Conservation (phyloP, 2,329 filamentous ascomycete genomes). For the Hymenoscyphus repandus region DNA sequence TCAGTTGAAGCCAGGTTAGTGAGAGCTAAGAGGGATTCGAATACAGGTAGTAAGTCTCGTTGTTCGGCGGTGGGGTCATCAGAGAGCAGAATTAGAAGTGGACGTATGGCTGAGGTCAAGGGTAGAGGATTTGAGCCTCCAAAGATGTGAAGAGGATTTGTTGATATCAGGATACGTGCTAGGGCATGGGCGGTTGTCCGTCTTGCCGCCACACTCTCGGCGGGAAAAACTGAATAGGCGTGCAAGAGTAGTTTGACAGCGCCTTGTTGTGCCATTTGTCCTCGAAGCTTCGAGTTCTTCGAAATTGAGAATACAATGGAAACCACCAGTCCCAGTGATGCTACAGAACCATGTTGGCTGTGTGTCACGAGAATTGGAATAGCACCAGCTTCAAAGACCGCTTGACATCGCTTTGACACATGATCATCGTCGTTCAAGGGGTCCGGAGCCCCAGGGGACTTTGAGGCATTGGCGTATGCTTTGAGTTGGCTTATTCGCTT, state of each 20-base stretch:
- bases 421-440: constrained; percentile 71
- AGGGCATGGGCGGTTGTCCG: constrained; percentile 72
- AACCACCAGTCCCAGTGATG: constrained; percentile 66
- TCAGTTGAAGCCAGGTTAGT: constrained; percentile 88
- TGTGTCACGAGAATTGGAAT: constrained; percentile 73
- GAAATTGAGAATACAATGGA: constrained; percentile 75
- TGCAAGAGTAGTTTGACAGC: constrained; percentile 78
- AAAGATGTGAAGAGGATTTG: constrained; percentile 80
- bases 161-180: constrained; percentile 80
- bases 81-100: constrained; percentile 69
- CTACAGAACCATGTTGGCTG: constrained; percentile 65
- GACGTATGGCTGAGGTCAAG: constrained; percentile 74
- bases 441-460: constrained; percentile 55
- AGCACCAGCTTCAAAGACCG: constrained; percentile 72
- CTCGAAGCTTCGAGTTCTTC: constrained; percentile 66
- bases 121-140: constrained; percentile 68
- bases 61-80: constrained; percentile 57
- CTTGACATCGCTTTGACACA: constrained; percentile 69
- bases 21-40: constrained; percentile 84
- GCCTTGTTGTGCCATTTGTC: constrained; percentile 86
- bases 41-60: constrained; percentile 78
- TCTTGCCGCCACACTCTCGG: constrained; percentile 42
- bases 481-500: constrained; percentile 89
- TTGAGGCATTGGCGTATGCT: constrained; percentile 84
- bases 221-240: constrained; percentile 57